Evolutionary conservation across 805 yeast genomes (phyloP).

Genomic region (Dipodascopsis tothii): DNA sequence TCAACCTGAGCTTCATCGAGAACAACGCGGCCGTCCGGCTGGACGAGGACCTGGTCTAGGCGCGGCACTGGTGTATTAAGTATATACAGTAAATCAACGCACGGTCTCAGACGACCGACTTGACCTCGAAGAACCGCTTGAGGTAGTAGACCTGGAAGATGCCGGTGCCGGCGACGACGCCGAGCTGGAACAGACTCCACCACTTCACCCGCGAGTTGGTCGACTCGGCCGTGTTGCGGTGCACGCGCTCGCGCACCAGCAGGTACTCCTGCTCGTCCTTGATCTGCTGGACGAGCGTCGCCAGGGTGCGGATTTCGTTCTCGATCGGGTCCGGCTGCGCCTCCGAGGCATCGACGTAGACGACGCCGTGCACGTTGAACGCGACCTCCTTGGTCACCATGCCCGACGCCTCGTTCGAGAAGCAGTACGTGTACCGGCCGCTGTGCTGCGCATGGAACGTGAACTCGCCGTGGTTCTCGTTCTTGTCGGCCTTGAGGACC

Average conservation of each 20-base stretch:
- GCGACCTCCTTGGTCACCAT: constrained; percentile 81
- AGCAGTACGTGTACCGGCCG: constrained; percentile 84
- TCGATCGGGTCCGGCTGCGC: constrained; percentile 43
- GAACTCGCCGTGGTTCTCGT: constrained; percentile 73
- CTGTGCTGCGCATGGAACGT: constrained; percentile 52
- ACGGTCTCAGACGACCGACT: constrained; percentile 60
- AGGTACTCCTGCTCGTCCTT: constrained; percentile 85
- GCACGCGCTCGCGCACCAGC: constrained; percentile 92
- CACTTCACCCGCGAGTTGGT: constrained; percentile 94
- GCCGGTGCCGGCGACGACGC: constrained; percentile 79
- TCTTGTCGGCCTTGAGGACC: constrained; percentile 44
- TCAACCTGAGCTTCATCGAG: constrained; percentile 86
- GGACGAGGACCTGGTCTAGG: constrained; percentile 51
- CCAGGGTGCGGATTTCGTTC: constrained; percentile 67
- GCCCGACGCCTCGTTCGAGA: constrained; percentile 73
- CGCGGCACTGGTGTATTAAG: background rate
- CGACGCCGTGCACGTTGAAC: constrained; percentile 88
- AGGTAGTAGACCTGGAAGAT: constrained; percentile 89
- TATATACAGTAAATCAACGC: constrained; percentile 1
- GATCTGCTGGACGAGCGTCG: constrained; percentile 73
- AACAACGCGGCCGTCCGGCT: constrained; percentile 95
- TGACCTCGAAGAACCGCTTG: constrained; percentile 92
- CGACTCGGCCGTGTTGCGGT: constrained; percentile 96
- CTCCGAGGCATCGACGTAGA: constrained; percentile 60
- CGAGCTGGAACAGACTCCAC: constrained; percentile 91